These are phyloP conservation scores for Polygonum maritimum DNA, from an alignment of 148 eudicot genomes.

Conservation along the genomic window DNA sequence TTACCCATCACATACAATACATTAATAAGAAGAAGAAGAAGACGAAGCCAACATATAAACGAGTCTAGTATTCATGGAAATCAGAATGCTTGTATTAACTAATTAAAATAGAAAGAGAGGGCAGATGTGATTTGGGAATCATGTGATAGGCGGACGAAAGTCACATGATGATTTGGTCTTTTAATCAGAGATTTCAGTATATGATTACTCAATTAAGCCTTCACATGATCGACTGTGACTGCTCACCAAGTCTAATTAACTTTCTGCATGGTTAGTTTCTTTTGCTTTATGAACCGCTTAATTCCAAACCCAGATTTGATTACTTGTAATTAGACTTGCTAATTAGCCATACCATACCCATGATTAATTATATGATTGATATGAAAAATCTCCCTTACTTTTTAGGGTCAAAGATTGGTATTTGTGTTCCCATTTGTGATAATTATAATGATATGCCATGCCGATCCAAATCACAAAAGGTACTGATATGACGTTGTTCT, in stretches of 20 bases:
- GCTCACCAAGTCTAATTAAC: background rate
- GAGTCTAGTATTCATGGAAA: background rate
- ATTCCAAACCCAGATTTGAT: background rate
- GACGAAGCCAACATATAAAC: background rate
- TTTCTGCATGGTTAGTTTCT: too few relatives aligned
- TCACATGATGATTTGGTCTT: slow-evolving; percentile 6
- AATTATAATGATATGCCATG: background rate
- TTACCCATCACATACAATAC: background rate
- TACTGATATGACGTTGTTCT: background rate
- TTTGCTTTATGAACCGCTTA: too few relatives aligned
- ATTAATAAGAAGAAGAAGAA: too few relatives aligned
- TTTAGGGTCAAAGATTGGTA: background rate
- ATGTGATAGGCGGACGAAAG: background rate
- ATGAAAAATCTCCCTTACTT: background rate
- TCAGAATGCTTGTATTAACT: background rate
- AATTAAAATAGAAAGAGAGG: background rate
- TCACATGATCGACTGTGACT: background rate
- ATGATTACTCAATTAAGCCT: background rate
- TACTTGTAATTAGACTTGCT: too few relatives aligned
- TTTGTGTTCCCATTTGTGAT: background rate
- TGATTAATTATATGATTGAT: too few relatives aligned
- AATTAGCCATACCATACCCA: too few relatives aligned
- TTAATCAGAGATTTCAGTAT: background rate
- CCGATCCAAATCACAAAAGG: background rate
- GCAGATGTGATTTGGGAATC: slow-evolving; percentile 1